Evolutionary conservation across 2,329 filamentous ascomycete genomes (phyloP).

Genomic region (Nannizziopsis barbatae): DNA sequence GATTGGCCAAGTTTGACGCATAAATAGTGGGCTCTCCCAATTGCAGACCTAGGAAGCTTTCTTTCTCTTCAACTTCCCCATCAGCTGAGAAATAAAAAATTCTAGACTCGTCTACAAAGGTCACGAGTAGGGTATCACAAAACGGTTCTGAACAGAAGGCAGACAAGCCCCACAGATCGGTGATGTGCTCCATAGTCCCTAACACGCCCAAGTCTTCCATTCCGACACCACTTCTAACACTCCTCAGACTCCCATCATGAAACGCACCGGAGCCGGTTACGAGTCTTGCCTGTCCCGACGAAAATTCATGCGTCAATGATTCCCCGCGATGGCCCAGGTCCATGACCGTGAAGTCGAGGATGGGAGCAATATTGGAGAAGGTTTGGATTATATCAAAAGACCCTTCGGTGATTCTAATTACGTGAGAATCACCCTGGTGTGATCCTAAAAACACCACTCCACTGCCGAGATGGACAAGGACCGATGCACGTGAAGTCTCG

Average conservation of each 20-base stretch:
- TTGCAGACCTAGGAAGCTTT: conserved; percentile 59
- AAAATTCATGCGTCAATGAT: conserved; percentile 75
- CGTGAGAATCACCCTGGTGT: conserved; percentile 83
- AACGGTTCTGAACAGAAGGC: conserved; percentile 35
- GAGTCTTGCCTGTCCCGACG: conserved; percentile 84
- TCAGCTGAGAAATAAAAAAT: conserved; percentile 63
- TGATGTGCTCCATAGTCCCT: conserved; percentile 63
- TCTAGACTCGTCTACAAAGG: conserved; percentile 72
- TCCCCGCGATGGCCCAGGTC: conserved; percentile 82
- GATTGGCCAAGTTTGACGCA: conserved; percentile 52
- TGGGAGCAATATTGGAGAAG: conserved; percentile 74
- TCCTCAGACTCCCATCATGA: conserved; percentile 76
- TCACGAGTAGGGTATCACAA: conserved; percentile 62
- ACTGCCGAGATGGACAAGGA: conserved; percentile 58
- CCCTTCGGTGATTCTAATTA: conserved; percentile 54
- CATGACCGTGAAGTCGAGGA: conserved; percentile 91
- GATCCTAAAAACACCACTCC: conserved; percentile 76
- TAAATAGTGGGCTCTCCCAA: conserved; percentile 63
- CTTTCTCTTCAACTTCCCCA: conserved; percentile 76
- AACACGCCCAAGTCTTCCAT: conserved; percentile 77
- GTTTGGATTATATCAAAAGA: conserved; percentile 60
- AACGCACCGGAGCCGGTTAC: conserved; percentile 88
- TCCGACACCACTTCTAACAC: conserved; percentile 85
- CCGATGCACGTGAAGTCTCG: conserved; percentile 61
- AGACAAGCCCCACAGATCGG: conserved; percentile 60